Conservation (phyloP, 192 early-diverging fungal species). For the Coemansia sp. region DNA sequence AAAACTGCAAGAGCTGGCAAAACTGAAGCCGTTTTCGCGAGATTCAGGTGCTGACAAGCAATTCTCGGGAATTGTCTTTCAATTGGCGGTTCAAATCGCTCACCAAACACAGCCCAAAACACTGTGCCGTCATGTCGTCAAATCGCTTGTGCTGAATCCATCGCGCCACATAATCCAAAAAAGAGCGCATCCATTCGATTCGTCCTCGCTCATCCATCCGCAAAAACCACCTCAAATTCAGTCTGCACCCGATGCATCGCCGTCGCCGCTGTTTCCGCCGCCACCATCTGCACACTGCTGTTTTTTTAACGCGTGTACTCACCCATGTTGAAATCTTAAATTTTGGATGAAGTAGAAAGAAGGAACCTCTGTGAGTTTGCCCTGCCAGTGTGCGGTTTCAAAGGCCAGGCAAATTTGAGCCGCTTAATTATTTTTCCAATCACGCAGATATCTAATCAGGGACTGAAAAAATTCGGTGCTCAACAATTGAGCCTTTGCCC, state of each 20-base stretch:
- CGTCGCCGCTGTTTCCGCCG: not conserved
- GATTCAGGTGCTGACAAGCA: not conserved
- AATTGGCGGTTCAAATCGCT: not conserved
- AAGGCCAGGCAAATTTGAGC: too few relatives aligned
- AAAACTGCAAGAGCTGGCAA: not conserved
- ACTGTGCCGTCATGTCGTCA: not conserved
- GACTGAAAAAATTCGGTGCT: not conserved
- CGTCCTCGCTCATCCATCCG: not conserved
- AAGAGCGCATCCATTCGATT: constrained; percentile 7
- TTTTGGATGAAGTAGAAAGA: constrained; percentile 36
- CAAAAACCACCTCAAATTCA: not conserved
- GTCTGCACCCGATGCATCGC: not conserved
- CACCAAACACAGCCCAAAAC: not conserved
- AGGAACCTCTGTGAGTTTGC: not conserved
- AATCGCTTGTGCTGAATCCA: constrained; percentile 3
- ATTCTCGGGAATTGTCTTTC: not conserved
- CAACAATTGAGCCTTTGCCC: too few relatives aligned
- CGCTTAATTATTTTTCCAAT: not conserved
- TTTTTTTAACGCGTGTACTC: constrained; percentile 12
- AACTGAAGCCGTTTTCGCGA: not conserved
- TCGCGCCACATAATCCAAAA: not conserved
- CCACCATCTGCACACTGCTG: not conserved
- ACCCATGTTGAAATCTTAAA: constrained; percentile 41
- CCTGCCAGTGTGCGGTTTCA: not conserved
- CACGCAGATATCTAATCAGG: not conserved